These are phyloP conservation scores for Lasiosphaeria ovina DNA, from an alignment of 495 filamentous ascomycete genomes.

Conservation along the genomic window DNA sequence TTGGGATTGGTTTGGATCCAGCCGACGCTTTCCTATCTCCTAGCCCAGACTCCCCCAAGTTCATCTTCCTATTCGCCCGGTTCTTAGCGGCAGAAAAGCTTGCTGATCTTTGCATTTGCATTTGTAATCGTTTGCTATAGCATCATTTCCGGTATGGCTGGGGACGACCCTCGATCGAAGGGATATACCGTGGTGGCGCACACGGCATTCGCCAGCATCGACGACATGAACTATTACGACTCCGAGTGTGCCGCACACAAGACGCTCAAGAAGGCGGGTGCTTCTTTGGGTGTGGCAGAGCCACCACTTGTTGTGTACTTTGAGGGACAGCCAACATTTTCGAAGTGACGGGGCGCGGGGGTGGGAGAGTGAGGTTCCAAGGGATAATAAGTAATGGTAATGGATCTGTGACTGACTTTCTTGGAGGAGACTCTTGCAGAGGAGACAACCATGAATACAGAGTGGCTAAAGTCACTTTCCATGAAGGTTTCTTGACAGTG, in stretches of 20 bases:
- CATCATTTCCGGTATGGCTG: slow-evolving; percentile 42
- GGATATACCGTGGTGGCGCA: slow-evolving; percentile 63
- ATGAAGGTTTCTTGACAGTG: too few species aligned
- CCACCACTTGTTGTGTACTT: slow-evolving; percentile 52
- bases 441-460: too few species aligned
- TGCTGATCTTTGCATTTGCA: neutral
- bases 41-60: too few species aligned
- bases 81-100: neutral
- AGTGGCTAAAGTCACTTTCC: too few species aligned
- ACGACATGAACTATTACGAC: slow-evolving; percentile 74
- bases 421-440: neutral
- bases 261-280: slow-evolving; percentile 52
- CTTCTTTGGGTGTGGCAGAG: slow-evolving; percentile 34
- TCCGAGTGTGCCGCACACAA: slow-evolving; percentile 59
- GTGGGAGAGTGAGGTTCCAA: neutral
- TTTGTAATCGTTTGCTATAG: slow-evolving; percentile 9
- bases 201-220: slow-evolving; percentile 58
- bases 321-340: slow-evolving; percentile 23
- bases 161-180: slow-evolving; percentile 55
- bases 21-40: too few species aligned
- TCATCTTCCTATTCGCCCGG: too few species aligned
- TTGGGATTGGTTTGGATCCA: too few species aligned
- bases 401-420: neutral
- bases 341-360: neutral
- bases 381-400: neutral